Conservation (phyloP, 2,329 filamentous ascomycete species). For the Leptographium flavum region DNA sequence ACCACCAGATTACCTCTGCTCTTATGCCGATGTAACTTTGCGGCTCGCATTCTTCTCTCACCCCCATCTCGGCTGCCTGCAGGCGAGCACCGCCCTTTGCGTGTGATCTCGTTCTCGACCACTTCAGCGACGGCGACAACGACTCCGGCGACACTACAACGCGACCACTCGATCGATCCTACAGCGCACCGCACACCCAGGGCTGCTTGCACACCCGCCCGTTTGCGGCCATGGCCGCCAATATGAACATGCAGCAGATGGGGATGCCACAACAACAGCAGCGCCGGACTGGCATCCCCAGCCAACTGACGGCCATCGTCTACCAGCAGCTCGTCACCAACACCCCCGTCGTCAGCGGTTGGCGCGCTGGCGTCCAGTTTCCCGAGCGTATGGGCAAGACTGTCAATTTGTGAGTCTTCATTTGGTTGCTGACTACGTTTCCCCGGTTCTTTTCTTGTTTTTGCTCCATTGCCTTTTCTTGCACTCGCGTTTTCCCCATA, state of each 20-base stretch:
- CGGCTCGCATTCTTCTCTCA: not conserved
- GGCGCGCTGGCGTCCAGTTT: conserved; percentile 24
- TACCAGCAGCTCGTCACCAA: conserved; percentile 16
- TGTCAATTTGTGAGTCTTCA: conserved; percentile 25
- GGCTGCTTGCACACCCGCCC: not conserved
- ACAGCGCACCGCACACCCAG: too few relatives aligned
- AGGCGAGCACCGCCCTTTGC: not conserved
- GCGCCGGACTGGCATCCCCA: conserved; percentile 24
- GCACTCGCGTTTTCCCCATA: not conserved
- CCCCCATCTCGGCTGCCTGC: not conserved
- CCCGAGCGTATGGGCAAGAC: conserved; percentile 28
- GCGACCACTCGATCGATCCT: too few relatives aligned
- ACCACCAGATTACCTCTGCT: not conserved
- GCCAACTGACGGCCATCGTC: conserved; percentile 19
- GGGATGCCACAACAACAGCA: conserved; percentile 25
- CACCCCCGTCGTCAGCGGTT: conserved; percentile 19
- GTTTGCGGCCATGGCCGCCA: conserved; percentile 42
- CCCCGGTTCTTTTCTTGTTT: not conserved
- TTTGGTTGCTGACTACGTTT: too few relatives aligned
- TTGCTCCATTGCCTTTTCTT: not conserved
- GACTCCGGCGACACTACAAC: too few relatives aligned
- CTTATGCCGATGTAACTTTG: conserved; percentile 1
- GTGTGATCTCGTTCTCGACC: not conserved
- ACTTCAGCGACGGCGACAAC: not conserved
- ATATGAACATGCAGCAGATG: conserved; percentile 35